Base-by-base conservation (phyloP, 345 rosid species). In the Citrus sp. region DNA sequence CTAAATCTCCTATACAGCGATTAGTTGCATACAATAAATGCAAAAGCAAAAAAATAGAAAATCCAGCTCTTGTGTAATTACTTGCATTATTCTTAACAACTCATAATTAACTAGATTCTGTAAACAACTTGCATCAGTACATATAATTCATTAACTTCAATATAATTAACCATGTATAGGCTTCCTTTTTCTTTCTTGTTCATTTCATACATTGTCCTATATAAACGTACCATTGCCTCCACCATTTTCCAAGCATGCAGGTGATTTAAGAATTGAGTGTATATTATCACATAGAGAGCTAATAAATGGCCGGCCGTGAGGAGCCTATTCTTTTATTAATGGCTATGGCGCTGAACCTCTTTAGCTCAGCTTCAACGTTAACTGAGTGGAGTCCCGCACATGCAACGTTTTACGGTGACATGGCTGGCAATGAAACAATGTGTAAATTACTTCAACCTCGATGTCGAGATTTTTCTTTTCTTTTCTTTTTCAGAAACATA, bases 331-430 rank as follows among this genome's bases (percentile, higher is more conserved):
- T 59, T 1, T 25, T 59, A 65, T 28, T n/a, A 37, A 24, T 62
- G 18, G 37, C 21, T 16, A 27, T 60, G 28, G 77, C 69, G 19
- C 27, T 74, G n/a, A 18, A 7, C 16, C 37, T 40, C 37, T 9
- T 13, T 27, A 27, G 13, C 59, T 40, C 22, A 40, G 28, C 25
- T 9, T 40, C 69, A 25, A 61, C 28, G 16, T 5, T n/a, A 14
- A 27, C 0, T 62, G 69, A 2, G 9, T 74, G 77, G 77, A 40
- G 38, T 18, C 37, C 24, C 24, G 77, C 77, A 6, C 77, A 74
- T 62, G 77, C 77, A 27, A 62, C 77, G 4, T 74, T 74, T 46
- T 74, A 74, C 42, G 69, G 77, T 6, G 77, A 74, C 40, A 74
- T 74, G 60, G 4, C 3, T 4, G 77, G 69, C 69, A 3, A 1